A percentile compares a stretch with the other conserved stretches of the same genome.
These are phyloP conservation scores for Blastobotrys americana DNA, from an alignment of 805 yeast genomes.

Conservation along the genomic window DNA sequence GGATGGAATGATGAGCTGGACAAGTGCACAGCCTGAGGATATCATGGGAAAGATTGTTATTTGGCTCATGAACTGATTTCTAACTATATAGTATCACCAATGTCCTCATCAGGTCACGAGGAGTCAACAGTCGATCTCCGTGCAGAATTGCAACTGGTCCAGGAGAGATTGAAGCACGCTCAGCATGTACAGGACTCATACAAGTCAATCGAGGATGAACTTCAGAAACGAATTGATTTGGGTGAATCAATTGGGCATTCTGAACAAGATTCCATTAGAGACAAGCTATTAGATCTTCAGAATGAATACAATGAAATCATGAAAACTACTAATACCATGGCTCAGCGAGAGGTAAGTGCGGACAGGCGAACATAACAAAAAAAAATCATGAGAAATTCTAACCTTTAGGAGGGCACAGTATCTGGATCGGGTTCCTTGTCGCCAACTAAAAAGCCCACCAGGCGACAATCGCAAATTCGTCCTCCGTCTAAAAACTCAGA, in stretches of 20 bases:
- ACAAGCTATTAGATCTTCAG: conserved; percentile 7
- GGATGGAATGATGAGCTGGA: too few species aligned
- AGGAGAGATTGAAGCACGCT: conserved; percentile 6
- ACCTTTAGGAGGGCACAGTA: too few species aligned
- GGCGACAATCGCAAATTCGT: conserved; percentile 1
- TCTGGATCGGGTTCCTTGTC: conserved; percentile 6
- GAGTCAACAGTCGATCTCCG: conserved; percentile 4
- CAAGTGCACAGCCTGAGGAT: neutral
- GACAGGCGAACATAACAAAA: neutral
- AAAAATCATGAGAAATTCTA: too few species aligned
- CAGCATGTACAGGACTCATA: conserved; percentile 6
- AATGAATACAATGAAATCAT: conserved; percentile 10
- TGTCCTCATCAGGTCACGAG: too few species aligned
- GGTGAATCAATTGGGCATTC: neutral
- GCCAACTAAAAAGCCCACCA: conserved; percentile 8
- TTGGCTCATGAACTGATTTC: too few species aligned
- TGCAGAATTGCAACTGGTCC: conserved; percentile 2
- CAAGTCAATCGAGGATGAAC: conserved; percentile 7
- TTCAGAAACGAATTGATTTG: conserved; percentile 1
- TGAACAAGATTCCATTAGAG: neutral
- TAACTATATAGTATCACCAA: too few species aligned
- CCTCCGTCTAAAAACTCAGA: conserved; percentile 19
- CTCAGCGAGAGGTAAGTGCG: neutral
- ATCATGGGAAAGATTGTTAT: too few species aligned
- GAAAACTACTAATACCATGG: conserved; percentile 1